Base-by-base conservation (phyloP, 371 early-diverging fungal species). In the Thermomucor indicae-seudaticae region DNA sequence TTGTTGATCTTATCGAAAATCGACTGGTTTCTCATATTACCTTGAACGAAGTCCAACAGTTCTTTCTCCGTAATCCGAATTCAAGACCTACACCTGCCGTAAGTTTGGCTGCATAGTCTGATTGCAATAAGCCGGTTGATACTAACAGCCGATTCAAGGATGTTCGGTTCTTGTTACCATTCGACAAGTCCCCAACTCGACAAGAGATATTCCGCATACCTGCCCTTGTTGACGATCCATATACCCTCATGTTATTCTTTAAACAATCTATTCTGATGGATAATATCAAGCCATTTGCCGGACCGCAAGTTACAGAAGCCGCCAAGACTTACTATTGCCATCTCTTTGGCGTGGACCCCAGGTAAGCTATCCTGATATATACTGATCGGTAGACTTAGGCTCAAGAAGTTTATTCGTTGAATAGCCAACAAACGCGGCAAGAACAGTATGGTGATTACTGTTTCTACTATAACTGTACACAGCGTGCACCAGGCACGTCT, bases 31-130 rank as follows among this genome's bases (percentile, higher is more conserved):
- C 80, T 19, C 64, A 74, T 12, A 73, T 89, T 4, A 88, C 86
- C 0, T 78, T 89, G 20, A 60, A 64, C 24, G 82, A 83, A 23
- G 68, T 93, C 1, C 79, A 83, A 30, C 80, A 80, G 12, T 86
- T 81, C 47, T 76, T 93, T 28, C 63, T 82, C 4, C 72, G 92
- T 37, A 90, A 88, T 52, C 64, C 81, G 4, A 75, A 79, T 4
- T 59, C 78, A 43, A 84, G 79, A 43, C 75, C 90, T 1, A 83
- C 87, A 0, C 54, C 54, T n/a, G 82, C 83, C 7, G 91, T 80
- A 70, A 65, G 66, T 49, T 43, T 16, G 31, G 22, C 6, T 30
- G 20, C 25, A 23, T 8, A 37, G 4, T 32, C 22, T 28, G n/a
- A n/a, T n/a, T n/a, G n/a, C n/a, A n/a, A n/a, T n/a, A n/a, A n/a